Percentiles rank a stretch among this genome's conserved stretches.
Conservation (phyloP, 1,284 basidiomycete species). For the Amylostereum areolatum region DNA sequence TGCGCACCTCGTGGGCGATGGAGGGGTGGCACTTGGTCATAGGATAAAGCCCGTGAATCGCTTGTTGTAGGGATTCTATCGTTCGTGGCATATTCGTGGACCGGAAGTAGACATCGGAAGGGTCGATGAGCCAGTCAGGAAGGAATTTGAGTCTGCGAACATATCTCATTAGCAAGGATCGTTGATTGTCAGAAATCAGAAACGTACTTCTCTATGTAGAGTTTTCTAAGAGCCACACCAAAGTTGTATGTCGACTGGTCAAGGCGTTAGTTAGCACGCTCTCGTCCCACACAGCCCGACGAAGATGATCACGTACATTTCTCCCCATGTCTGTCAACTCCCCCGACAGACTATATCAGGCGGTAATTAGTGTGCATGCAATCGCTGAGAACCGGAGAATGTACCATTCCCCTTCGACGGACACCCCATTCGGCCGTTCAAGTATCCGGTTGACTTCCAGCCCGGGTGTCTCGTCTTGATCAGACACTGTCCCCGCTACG, state of each 20-base stretch:
- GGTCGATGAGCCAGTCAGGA: slow-evolving; percentile 43
- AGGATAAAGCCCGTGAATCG: slow-evolving; percentile 70
- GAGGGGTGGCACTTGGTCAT: slow-evolving; percentile 37
- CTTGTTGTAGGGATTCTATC: slow-evolving; percentile 70
- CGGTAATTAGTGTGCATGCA: not conserved
- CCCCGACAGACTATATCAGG: slow-evolving; percentile 53
- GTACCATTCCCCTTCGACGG: slow-evolving; percentile 57
- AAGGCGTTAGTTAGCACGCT: not conserved
- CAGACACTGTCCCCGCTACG: slow-evolving; percentile 26
- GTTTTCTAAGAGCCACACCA: slow-evolving; percentile 52
- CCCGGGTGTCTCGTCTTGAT: not conserved
- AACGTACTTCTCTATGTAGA: slow-evolving; percentile 67
- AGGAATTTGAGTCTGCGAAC: slow-evolving; percentile 55
- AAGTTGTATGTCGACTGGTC: slow-evolving; percentile 61
- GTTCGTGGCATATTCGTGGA: slow-evolving; percentile 76
- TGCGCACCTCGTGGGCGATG: slow-evolving; percentile 44
- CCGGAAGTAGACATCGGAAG: slow-evolving; percentile 56
- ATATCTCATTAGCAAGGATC: not conserved
- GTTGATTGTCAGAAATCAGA: not conserved
- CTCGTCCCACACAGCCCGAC: slow-evolving; percentile 1
- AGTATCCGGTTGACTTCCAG: slow-evolving; percentile 35
- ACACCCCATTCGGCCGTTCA: slow-evolving; percentile 51
- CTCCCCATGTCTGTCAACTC: slow-evolving; percentile 77
- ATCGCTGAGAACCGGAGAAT: slow-evolving; percentile 15
- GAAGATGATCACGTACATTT: slow-evolving; percentile 34